A percentile compares a stretch with the other conserved stretches of the same genome.
Conservation (phyloP, 495 filamentous ascomycete species). For the Hyphodiscus hymeniophilus region DNA sequence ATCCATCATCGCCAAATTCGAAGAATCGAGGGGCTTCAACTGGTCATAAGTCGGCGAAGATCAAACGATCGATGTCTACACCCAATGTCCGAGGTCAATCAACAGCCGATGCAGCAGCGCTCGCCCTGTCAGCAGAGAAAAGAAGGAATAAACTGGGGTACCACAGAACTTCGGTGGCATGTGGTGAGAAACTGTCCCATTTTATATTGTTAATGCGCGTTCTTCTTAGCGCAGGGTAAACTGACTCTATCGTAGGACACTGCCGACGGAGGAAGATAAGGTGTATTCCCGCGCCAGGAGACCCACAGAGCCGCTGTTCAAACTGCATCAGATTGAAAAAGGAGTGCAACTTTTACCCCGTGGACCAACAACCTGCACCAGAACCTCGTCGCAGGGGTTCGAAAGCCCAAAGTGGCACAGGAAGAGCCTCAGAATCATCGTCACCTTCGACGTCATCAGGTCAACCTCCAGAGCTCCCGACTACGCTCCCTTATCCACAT, state of each 20-base stretch:
- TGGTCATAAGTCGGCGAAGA: slow-evolving; percentile 33
- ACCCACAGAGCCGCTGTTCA: slow-evolving; percentile 76
- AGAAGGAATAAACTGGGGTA: slow-evolving; percentile 95
- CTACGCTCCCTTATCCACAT: slow-evolving; percentile 32
- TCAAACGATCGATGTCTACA: slow-evolving; percentile 59
- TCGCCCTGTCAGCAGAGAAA: slow-evolving; percentile 59
- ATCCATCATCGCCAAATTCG: slow-evolving; percentile 22
- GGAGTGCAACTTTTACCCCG: slow-evolving; percentile 89
- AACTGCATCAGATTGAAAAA: slow-evolving; percentile 97
- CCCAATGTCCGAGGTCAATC: slow-evolving; percentile 52
- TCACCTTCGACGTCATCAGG: slow-evolving; percentile 40
- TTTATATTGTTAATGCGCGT: not conserved
- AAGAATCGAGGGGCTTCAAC: slow-evolving; percentile 22
- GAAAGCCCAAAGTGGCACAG: slow-evolving; percentile 19
- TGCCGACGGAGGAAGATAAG: slow-evolving; percentile 94
- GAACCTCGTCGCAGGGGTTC: slow-evolving; percentile 20
- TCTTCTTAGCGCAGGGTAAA: not conserved
- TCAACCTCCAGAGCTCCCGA: slow-evolving; percentile 34
- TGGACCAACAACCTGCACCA: slow-evolving; percentile 69
- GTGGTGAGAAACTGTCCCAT: slow-evolving; percentile 58
- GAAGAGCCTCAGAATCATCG: slow-evolving; percentile 36
- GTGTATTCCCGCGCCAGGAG: slow-evolving; percentile 69
- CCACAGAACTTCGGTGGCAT: slow-evolving; percentile 93
- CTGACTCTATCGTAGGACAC: slow-evolving; percentile 53
- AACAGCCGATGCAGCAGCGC: slow-evolving; percentile 26